These are phyloP conservation scores for Gomphus sp. DNA, from an alignment of 1,284 basidiomycete species.

Conservation along the genomic window DNA sequence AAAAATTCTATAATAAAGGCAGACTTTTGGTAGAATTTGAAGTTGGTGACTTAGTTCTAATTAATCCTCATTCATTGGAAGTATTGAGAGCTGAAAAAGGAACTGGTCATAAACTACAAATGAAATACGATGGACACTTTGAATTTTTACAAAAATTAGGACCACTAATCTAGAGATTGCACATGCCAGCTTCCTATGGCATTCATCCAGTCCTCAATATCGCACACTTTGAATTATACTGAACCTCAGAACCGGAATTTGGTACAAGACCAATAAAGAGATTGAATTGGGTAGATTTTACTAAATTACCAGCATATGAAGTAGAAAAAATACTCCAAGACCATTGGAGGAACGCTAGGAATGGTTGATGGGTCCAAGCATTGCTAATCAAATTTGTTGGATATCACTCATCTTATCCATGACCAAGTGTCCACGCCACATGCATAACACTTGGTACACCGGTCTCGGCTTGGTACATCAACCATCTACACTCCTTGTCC, in stretches of 20 bases:
- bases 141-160: background rate
- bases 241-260: background rate
- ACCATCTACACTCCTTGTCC: too few relatives aligned
- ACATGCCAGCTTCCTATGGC: too few relatives aligned
- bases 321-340: too few relatives aligned
- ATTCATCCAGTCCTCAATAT: too few relatives aligned
- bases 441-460: too few relatives aligned
- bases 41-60: background rate
- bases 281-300: background rate
- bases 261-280: background rate
- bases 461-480: too few relatives aligned
- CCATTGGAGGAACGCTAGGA: background rate
- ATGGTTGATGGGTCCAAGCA: background rate
- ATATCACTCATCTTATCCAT: background rate
- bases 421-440: too few relatives aligned
- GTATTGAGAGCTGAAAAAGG: background rate
- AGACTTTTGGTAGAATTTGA: background rate
- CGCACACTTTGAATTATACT: background rate
- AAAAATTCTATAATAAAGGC: background rate
- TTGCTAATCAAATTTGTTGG: background rate
- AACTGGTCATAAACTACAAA: background rate
- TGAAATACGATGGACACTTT: slow-evolving; percentile 1
- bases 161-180: background rate
- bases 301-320: background rate
- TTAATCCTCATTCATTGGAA: background rate